Evolutionary conservation across 192 early-diverging fungal species (phyloP).

Genomic region (Entophlyctis luteolus): DNA sequence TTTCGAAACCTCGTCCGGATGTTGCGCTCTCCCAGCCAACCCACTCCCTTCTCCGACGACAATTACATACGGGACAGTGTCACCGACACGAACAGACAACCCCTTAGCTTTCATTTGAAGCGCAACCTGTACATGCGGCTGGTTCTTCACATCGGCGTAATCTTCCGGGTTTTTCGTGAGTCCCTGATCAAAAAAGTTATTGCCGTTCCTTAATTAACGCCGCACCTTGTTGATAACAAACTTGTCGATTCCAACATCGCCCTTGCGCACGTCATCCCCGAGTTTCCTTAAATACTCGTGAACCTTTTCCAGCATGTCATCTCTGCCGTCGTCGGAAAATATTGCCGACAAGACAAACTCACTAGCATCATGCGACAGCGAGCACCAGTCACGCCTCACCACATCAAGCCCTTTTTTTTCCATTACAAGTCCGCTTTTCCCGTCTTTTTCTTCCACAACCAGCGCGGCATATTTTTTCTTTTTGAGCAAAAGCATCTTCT

Average conservation of each 20-base stretch:
- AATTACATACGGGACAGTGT: constrained; percentile 91
- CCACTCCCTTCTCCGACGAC: constrained; percentile 50
- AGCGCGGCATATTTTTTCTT: constrained; percentile 99
- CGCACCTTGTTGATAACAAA: constrained; percentile 87
- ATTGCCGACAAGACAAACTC: constrained; percentile 49
- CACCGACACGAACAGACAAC: constrained; percentile 66
- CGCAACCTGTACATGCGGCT: constrained; percentile 96
- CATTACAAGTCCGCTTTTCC: constrained; percentile 26
- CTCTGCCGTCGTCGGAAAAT: constrained; percentile 65
- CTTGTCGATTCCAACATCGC: constrained; percentile 70
- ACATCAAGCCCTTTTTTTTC: constrained; percentile 95
- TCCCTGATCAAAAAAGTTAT: constrained; percentile 42
- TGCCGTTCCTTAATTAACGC: neutral
- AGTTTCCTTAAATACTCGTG: constrained; percentile 68
- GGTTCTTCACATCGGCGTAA: constrained; percentile 80
- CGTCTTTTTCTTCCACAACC: constrained; percentile 54
- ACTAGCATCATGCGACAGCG: constrained; percentile 83
- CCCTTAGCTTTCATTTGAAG: constrained; percentile 72
- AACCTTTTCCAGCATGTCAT: constrained; percentile 72
- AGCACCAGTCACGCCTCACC: constrained; percentile 97
- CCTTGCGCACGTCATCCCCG: constrained; percentile 66
- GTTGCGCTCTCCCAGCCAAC: constrained; percentile 73
- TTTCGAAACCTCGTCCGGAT: constrained; percentile 75
- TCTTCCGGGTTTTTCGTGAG: constrained; percentile 87
- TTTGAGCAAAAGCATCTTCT: constrained; percentile 84